Evolutionary conservation across 2,329 filamentous ascomycete genomes (phyloP).

Genomic region (Penicillium sp.): DNA sequence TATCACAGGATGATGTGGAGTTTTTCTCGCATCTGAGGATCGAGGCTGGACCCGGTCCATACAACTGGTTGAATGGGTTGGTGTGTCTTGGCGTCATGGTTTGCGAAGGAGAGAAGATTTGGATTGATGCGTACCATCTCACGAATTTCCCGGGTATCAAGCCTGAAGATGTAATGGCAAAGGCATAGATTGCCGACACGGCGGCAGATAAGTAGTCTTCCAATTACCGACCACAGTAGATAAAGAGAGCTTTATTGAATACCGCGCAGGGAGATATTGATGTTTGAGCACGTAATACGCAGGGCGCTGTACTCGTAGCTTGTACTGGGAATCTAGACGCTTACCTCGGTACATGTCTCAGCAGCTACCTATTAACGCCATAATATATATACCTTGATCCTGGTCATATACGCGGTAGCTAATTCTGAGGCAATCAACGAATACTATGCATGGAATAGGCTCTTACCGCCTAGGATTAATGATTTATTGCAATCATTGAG

Average conservation of each 20-base stretch:
- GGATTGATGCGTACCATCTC: conserved; percentile 26
- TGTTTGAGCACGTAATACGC: no score
- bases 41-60: conserved; percentile 20
- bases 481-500: no score
- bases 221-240: not conserved
- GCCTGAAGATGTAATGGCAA: conserved; percentile 22
- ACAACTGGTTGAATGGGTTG: conserved; percentile 29
- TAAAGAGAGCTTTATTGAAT: not conserved
- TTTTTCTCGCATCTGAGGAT: conserved; percentile 28
- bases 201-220: not conserved
- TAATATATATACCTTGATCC: no score
- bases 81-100: conserved; percentile 26
- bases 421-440: no score
- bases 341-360: no score
- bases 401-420: no score
- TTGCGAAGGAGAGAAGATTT: conserved; percentile 21
- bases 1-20: conserved; percentile 25
- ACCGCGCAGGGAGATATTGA: no score
- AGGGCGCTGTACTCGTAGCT: no score
- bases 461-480: no score
- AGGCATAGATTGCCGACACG: not conserved
- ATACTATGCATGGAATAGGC: no score
- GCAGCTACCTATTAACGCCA: no score
- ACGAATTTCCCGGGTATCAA: conserved; percentile 21
- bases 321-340: no score